Base-by-base conservation (phyloP, 768 basidiomycete species). In the Leccinum fibrillosum region DNA sequence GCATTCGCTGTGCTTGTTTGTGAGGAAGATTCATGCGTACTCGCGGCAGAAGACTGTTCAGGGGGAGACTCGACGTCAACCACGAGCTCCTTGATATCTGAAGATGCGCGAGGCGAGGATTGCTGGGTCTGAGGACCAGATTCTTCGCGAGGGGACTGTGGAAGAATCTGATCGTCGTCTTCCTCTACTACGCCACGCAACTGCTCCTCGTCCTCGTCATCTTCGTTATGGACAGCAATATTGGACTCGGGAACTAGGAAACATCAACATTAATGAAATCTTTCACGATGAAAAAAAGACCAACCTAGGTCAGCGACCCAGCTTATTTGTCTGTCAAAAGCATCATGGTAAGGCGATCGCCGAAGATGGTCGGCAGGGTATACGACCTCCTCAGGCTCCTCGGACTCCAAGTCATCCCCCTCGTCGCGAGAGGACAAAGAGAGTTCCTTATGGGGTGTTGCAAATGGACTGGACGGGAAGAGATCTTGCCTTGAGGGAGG, bases 221-320 rank as follows among this genome's bases (percentile, higher is more conserved):
- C 77, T 32, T 73, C 77, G 74, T 55, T 85, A 32, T 84, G 83
- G 42, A 88, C 77, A 37, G 84, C 86, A 68, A 87, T 87, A 26
- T 81, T 86, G 54, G 82, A 80, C 66, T 86, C 84, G 47, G 82
- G 82, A 23, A 85, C 85, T 85, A 60, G 30, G 28, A 26, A 30
- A 32, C 12, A 50, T 70, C 15, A 64, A 53, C 10, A 26, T 32
- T 10, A 12, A 32, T 15, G 9, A 56, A n/a, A 28, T 10, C 21
- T 48, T 61, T 64, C 49, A 54, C 34, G 35, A 45, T 51, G 59
- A n/a, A 42, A 34, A 30, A 34, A 48, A 59, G 53, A 66, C 83
- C 64, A 64, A 89, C 90, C 85, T 68, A 81, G 86, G 49, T 85
- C 83, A 44, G 87, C 89, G 37, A 89, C 77, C 90, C 90, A 92